A percentile compares a stretch with the other conserved stretches of the same genome.
These are phyloP conservation scores for Kurtzmaniella quercitrusa DNA, from an alignment of 1,139 yeast genomes.

Conservation along the genomic window DNA sequence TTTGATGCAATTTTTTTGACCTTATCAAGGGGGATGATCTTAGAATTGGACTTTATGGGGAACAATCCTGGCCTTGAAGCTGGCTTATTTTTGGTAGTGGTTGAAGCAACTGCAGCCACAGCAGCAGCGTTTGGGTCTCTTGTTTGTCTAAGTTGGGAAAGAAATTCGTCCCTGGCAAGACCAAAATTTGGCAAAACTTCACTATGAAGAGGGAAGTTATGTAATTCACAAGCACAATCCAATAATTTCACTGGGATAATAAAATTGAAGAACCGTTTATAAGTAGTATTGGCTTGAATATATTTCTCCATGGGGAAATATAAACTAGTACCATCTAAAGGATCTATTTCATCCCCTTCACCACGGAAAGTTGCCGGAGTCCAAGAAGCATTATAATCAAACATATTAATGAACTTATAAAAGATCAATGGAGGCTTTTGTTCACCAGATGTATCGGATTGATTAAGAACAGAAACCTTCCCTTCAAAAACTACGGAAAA, in stretches of 20 bases:
- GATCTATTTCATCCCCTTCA: constrained; percentile 18
- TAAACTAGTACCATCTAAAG: constrained; percentile 26
- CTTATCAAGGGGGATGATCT: neutral
- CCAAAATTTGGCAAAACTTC: constrained; percentile 40
- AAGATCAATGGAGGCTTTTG: constrained; percentile 13
- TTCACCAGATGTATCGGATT: constrained; percentile 10
- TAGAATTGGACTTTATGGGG: neutral
- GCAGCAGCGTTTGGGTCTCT: neutral
- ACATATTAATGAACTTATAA: constrained; percentile 25
- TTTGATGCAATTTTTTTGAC: neutral
- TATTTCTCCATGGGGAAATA: constrained; percentile 25
- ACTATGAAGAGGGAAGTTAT: constrained; percentile 30
- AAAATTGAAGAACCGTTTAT: constrained; percentile 40
- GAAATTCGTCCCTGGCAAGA: constrained; percentile 16
- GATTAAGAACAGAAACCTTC: constrained; percentile 16
- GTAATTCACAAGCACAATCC: constrained; percentile 33
- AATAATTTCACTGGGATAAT: constrained; percentile 33
- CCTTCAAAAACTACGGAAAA: constrained; percentile 60
- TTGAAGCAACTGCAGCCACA: constrained; percentile 1
- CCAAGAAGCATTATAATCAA: constrained; percentile 24
- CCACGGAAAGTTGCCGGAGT: constrained; percentile 13
- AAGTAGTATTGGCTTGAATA: constrained; percentile 29
- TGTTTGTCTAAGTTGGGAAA: constrained; percentile 14
- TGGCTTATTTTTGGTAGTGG: neutral
- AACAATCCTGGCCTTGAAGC: neutral